Evolutionary conservation across 306 rosid species (phyloP).

Genomic region (Neltuma alba): DNA sequence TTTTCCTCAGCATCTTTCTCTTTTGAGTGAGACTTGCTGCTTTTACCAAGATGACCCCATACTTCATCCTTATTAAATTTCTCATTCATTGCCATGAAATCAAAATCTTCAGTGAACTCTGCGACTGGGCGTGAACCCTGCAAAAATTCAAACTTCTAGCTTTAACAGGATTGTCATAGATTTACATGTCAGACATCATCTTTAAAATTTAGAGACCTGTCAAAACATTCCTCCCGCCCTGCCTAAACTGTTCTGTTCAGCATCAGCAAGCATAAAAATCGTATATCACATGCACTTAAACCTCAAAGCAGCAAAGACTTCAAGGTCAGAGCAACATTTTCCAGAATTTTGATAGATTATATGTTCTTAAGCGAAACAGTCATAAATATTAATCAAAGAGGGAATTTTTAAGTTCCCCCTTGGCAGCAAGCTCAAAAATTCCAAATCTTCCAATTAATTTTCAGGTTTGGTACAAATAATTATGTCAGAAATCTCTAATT

Average conservation of each 20-base stretch:
- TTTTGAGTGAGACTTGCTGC: slow-evolving; percentile 53
- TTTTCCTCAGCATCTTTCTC: slow-evolving; percentile 66
- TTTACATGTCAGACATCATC: not conserved
- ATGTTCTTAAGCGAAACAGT: not conserved
- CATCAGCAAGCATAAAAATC: not conserved
- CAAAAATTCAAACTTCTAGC: slow-evolving; percentile 28
- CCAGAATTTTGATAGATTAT: not conserved
- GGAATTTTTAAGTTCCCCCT: not conserved
- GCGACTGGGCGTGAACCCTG: slow-evolving; percentile 69
- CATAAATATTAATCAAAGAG: not conserved
- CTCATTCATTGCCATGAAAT: slow-evolving; percentile 95
- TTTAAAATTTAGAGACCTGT: not conserved
- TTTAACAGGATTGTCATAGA: slow-evolving; percentile 12
- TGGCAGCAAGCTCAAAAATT: not conserved
- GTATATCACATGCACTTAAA: not conserved
- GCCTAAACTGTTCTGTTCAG: not conserved
- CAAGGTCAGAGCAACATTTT: not conserved
- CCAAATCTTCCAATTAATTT: slow-evolving; percentile 2
- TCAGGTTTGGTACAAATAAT: slow-evolving; percentile 3
- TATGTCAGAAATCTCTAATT: not conserved
- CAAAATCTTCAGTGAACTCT: slow-evolving; percentile 89
- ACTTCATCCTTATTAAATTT: slow-evolving; percentile 98
- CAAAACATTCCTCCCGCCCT: not conserved
- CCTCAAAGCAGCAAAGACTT: not conserved
- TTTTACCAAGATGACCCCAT: slow-evolving; percentile 97